Conservation (phyloP, 345 rosid genomes). For the Brassica nigra region DNA sequence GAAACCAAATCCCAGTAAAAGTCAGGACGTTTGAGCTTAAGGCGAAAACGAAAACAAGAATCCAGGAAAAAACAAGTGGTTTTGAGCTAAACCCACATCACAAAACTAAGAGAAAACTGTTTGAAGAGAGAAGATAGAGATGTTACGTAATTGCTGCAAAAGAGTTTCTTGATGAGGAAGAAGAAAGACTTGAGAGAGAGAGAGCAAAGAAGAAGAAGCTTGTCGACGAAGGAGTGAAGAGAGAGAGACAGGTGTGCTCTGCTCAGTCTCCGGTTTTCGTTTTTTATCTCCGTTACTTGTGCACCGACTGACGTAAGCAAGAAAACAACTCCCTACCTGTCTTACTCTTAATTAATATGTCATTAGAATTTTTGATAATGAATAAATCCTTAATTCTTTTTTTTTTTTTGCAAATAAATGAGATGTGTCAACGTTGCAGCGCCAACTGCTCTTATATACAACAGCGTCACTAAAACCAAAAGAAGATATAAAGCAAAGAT, state of each 20-base stretch:
- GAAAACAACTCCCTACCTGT: slow-evolving; percentile 37
- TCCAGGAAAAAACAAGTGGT: slow-evolving; percentile 1
- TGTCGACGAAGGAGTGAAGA: slow-evolving; percentile 4
- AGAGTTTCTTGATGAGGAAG: background rate
- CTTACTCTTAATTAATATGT: slow-evolving; percentile 11
- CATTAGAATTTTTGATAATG: slow-evolving; percentile 5
- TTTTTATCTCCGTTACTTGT: slow-evolving; percentile 32
- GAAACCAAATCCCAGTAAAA: background rate
- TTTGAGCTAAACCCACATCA: slow-evolving; percentile 45
- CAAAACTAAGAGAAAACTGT: background rate
- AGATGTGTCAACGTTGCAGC: background rate
- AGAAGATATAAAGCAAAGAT: background rate
- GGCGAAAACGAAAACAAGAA: background rate
- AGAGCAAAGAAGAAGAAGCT: slow-evolving; percentile 12
- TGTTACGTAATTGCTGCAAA: background rate
- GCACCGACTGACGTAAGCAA: slow-evolving; percentile 34
- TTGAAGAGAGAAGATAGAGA: background rate
- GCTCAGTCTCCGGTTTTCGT: background rate
- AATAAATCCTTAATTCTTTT: background rate
- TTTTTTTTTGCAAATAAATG: background rate
- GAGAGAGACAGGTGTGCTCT: slow-evolving; percentile 31
- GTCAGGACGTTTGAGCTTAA: background rate
- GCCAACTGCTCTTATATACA: background rate
- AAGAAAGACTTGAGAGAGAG: background rate
- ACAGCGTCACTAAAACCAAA: background rate